Conservation (phyloP, 2,329 filamentous ascomycete species). For the Lachnellula arida region DNA sequence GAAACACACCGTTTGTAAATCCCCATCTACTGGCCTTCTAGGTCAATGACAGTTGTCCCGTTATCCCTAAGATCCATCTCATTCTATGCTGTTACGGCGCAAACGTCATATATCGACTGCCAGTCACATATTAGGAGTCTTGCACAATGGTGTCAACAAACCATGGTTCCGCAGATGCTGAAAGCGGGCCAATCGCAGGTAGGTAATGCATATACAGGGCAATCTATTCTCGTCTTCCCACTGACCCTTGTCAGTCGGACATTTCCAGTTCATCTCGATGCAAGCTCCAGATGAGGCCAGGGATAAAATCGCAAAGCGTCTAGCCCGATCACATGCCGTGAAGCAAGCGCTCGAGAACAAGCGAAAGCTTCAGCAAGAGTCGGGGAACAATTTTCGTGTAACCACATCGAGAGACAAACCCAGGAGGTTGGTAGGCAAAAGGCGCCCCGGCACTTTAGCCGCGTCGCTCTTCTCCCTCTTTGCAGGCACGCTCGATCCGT, state of each 20-base stretch:
- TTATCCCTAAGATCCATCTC: no score
- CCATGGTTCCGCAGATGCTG: not conserved
- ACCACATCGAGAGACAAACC: conserved; percentile 9
- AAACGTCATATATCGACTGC: not conserved
- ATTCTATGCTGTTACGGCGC: no score
- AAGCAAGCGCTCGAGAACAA: conserved; percentile 28
- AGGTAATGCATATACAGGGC: not conserved
- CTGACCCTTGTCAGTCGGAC: conserved; percentile 1
- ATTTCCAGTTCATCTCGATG: conserved; percentile 21
- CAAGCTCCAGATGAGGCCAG: conserved; percentile 19
- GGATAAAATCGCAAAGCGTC: conserved; percentile 20
- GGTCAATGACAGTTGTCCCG: no score
- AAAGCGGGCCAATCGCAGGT: not conserved
- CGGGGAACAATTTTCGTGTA: conserved; percentile 26
- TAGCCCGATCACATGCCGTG: conserved; percentile 32
- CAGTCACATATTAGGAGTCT: not conserved
- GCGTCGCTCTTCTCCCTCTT: not conserved
- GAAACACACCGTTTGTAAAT: no score
- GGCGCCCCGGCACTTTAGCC: conserved; percentile 1
- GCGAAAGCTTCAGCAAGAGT: conserved; percentile 27
- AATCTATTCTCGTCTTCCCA: not conserved
- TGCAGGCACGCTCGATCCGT: conserved; percentile 16
- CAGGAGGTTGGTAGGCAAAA: not conserved
- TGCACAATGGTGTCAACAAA: not conserved
- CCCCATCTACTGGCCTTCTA: no score